Evolutionary conservation across 768 basidiomycete species (phyloP).

Genomic region (Amanita polypyramis): DNA sequence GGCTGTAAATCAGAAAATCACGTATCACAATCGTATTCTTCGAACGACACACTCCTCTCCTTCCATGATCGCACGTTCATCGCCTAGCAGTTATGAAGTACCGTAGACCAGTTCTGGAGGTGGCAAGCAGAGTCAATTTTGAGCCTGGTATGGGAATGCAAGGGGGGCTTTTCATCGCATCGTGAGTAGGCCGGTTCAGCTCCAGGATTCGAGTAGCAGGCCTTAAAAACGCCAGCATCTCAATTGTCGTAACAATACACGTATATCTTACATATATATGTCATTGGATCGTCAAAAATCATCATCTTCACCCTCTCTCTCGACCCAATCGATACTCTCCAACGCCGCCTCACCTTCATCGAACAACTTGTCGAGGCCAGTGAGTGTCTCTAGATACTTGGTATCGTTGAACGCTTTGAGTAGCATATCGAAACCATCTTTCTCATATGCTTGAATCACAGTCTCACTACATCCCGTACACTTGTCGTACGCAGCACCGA

Average conservation of each 20-base stretch:
- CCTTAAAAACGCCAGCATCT: no score
- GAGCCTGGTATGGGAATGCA: no score
- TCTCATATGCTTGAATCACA: conserved; percentile 73
- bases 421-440: conserved; percentile 73
- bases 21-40: no score
- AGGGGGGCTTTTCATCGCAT: no score
- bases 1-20: no score
- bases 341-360: conserved; percentile 63
- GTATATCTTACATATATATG: not conserved
- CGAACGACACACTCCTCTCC: no score
- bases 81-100: no score
- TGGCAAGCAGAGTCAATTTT: no score
- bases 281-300: conserved; percentile 7
- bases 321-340: conserved; percentile 71
- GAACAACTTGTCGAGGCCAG: conserved; percentile 71
- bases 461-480: conserved; percentile 89
- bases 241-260: not conserved
- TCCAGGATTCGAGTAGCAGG: no score
- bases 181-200: no score
- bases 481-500: conserved; percentile 74
- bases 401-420: conserved; percentile 74
- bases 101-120: no score
- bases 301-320: conserved; percentile 38
- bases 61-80: no score
- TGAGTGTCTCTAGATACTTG: conserved; percentile 62